These are phyloP conservation scores for Calocybe indica DNA, from an alignment of 768 basidiomycete species.

Conservation along the genomic window DNA sequence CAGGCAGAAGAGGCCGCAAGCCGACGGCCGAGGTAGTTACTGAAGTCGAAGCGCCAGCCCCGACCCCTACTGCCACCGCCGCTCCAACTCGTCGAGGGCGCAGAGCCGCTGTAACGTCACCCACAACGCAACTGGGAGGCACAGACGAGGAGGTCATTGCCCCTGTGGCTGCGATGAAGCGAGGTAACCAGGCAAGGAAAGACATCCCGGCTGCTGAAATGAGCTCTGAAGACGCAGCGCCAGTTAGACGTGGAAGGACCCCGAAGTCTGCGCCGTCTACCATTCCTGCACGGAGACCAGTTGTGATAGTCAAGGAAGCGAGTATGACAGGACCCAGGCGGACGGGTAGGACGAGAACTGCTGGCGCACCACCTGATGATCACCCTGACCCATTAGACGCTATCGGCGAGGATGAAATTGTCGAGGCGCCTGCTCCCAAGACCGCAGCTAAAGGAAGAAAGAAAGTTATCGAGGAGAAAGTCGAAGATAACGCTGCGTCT, in stretches of 20 bases:
- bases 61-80: constrained; percentile 3
- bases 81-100: background rate
- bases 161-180: too few relatives aligned
- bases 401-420: constrained; percentile 11
- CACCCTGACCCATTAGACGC: constrained; percentile 11
- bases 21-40: too few relatives aligned
- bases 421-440: constrained; percentile 3
- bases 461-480: constrained; percentile 14
- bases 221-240: background rate
- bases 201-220: background rate
- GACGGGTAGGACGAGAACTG: constrained; percentile 11
- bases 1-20: too few relatives aligned
- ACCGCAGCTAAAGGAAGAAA: constrained; percentile 14
- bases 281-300: constrained; percentile 4
- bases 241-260: constrained; percentile 14
- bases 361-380: constrained; percentile 6
- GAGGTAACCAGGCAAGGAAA: background rate
- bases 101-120: constrained; percentile 4
- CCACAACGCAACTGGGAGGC: too few relatives aligned
- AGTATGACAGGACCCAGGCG: constrained; percentile 9
- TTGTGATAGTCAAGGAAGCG: constrained; percentile 9
- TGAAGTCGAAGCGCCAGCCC: constrained; percentile 18
- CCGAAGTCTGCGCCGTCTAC: constrained; percentile 1
- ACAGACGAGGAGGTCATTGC: too few relatives aligned
- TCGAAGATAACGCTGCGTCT: constrained; percentile 6